Evolutionary conservation across 768 basidiomycete genomes (phyloP).

Genomic region (Goffeauzyma gilvescens): DNA sequence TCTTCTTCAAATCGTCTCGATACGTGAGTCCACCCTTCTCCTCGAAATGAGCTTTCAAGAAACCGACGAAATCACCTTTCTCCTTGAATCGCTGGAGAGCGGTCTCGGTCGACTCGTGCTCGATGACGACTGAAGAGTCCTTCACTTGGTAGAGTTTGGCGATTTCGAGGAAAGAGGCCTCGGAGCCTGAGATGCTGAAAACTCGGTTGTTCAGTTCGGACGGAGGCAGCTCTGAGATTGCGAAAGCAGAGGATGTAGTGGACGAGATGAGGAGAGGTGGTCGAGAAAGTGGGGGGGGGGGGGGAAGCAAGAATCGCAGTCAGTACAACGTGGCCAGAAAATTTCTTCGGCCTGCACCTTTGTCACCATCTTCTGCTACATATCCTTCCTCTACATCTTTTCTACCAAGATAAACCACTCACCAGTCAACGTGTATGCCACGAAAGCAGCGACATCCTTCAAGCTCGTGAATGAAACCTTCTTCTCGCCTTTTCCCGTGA

Average conservation of each 20-base stretch:
- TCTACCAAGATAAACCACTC: background rate
- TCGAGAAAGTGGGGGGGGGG: no score
- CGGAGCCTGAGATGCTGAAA: conserved; percentile 4
- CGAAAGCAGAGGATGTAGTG: background rate
- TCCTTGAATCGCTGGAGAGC: conserved; percentile 1
- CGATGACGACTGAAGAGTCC: background rate
- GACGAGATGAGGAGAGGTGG: background rate
- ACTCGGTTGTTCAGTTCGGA: background rate
- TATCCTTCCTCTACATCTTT: background rate
- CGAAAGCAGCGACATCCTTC: conserved; percentile 1
- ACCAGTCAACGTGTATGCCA: conserved; percentile 3
- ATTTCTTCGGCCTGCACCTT: no score
- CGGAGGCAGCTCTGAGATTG: background rate
- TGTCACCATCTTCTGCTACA: no score
- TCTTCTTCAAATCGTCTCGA: no score
- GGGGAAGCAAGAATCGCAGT: background rate
- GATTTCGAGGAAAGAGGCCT: background rate
- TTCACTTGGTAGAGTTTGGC: background rate
- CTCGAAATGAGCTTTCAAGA: conserved; percentile 6
- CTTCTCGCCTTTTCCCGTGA: conserved; percentile 6
- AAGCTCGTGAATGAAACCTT: conserved; percentile 1
- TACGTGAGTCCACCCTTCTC: background rate
- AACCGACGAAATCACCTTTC: conserved; percentile 6
- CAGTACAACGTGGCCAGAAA: no score
- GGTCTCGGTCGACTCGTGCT: conserved; percentile 1